These are phyloP conservation scores for Fraxinus velutina DNA, from an alignment of 305 asterid species.

Conservation along the genomic window DNA sequence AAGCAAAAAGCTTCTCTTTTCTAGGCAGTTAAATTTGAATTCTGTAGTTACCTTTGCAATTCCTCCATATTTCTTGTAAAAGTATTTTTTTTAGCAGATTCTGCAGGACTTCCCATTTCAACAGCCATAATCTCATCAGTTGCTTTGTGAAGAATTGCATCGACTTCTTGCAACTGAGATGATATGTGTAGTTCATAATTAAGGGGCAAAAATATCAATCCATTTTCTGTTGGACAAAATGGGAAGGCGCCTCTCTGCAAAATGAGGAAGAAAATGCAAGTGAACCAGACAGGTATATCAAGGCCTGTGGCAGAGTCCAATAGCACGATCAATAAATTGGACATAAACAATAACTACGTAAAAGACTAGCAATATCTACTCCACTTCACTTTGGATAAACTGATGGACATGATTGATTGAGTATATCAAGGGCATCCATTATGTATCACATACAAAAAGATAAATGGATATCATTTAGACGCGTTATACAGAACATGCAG, in stretches of 20 bases:
- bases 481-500: neutral
- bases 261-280: slow-evolving; percentile 21
- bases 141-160: slow-evolving; percentile 83
- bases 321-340: neutral
- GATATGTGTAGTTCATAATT: slow-evolving; percentile 58
- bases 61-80: slow-evolving; percentile 67
- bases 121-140: slow-evolving; percentile 84
- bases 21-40: slow-evolving; percentile 2
- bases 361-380: neutral
- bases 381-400: neutral
- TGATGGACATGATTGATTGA: neutral
- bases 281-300: neutral
- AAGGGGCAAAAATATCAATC: slow-evolving; percentile 79
- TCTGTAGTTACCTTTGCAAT: slow-evolving; percentile 55
- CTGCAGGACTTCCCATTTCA: slow-evolving; percentile 60
- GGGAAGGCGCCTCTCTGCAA: slow-evolving; percentile 98
- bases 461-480: neutral
- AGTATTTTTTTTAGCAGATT: slow-evolving; percentile 39
- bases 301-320: neutral
- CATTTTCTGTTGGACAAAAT: slow-evolving; percentile 62
- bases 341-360: neutral
- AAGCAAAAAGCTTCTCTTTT: neutral
- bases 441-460: neutral
- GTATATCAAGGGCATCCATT: neutral
- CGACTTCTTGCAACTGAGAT: slow-evolving; percentile 73